Base-by-base conservation (phyloP, 805 yeast species). In the Dipodascopsis tothii region DNA sequence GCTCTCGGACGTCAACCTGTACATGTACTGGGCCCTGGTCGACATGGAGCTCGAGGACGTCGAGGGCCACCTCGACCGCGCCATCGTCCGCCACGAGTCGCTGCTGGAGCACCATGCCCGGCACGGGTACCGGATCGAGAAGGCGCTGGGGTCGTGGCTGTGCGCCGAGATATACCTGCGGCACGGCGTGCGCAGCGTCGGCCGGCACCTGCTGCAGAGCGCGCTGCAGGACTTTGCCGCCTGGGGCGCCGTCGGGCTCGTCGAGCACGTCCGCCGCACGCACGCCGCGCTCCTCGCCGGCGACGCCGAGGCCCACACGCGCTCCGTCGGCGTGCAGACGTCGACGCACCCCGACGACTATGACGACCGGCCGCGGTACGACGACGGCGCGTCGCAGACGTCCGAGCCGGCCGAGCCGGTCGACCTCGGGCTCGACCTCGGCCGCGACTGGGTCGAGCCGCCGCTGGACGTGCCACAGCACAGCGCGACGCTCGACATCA, bases 401-500 rank as follows among this genome's bases (percentile, higher is more conserved):
- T 19, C 21, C 4, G 22, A 9, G 21, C 36, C 5, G 11, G 36
- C 21, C 4, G 36, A 33, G 19, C 19, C 9, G 9, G 30, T 9
- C 14, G 30, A 25, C 14, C 9, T 25, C 14, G 30, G 11, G 9
- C 9, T 9, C 14, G 30, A 25, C 14, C 30, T 25, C 30, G 14
- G 30, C 9, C 9, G 30, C 9, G 30, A 25, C 14, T 25, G 30
- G 30, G 14, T 9, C 14, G 30, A 25, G 30, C 9, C 30, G 9
- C 30, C 30, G 11, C 14, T 25, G 30, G 30, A 25, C 9, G 14
- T 9, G 9, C 30, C 30, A 25, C 9, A 14, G 11, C 30, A 27
- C 40, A 16, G 17, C 20, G 37, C 38, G 19, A 46, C 56, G 6
- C 40, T 53, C 9, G 56, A 53, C 27, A 50, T 52, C 21, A 43